Percentiles rank a stretch among this genome's conserved stretches.
Evolutionary conservation across 495 filamentous ascomycete species (phyloP).

Genomic region (Hypomontagnella monticulosa): DNA sequence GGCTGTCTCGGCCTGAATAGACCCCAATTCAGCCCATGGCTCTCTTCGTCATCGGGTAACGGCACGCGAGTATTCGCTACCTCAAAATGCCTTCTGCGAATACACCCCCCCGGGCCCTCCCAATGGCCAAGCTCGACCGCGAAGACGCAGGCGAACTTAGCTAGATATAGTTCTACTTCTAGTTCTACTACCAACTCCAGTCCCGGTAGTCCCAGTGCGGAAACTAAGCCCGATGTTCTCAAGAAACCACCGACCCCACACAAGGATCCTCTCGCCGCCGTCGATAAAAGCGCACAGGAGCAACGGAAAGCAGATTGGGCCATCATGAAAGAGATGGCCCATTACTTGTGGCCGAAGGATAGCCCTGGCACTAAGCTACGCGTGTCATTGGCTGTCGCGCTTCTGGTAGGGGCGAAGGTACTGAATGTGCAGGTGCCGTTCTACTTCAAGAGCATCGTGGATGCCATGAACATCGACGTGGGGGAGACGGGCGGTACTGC

Average conservation of each 20-base stretch:
- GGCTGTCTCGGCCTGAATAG: constrained; percentile 25
- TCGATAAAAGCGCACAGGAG: constrained; percentile 74
- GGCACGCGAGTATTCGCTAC: constrained; percentile 28
- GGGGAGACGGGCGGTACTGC: constrained; percentile 82
- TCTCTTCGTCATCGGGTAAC: constrained; percentile 15
- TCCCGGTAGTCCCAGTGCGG: too few species aligned
- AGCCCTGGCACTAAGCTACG: constrained; percentile 83
- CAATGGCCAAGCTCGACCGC: neutral
- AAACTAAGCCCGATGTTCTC: constrained; percentile 4
- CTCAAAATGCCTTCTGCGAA: constrained; percentile 17
- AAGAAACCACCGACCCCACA: constrained; percentile 33
- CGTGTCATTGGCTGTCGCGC: constrained; percentile 79
- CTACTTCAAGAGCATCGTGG: constrained; percentile 97
- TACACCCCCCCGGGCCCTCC: constrained; percentile 1
- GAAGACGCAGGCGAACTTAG: neutral
- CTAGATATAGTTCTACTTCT: constrained; percentile 6
- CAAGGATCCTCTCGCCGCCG: constrained; percentile 52
- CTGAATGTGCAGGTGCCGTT: constrained; percentile 98
- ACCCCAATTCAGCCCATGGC: constrained; percentile 26
- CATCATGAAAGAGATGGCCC: constrained; percentile 97
- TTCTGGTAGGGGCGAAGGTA: constrained; percentile 91
- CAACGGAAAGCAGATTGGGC: constrained; percentile 98
- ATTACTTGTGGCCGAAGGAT: constrained; percentile 93
- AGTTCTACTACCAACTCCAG: too few species aligned
- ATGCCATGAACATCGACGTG: constrained; percentile 96